Evolutionary conservation across 139 green algal genomes (phyloP).

Genomic region (Chlorella sp.): DNA sequence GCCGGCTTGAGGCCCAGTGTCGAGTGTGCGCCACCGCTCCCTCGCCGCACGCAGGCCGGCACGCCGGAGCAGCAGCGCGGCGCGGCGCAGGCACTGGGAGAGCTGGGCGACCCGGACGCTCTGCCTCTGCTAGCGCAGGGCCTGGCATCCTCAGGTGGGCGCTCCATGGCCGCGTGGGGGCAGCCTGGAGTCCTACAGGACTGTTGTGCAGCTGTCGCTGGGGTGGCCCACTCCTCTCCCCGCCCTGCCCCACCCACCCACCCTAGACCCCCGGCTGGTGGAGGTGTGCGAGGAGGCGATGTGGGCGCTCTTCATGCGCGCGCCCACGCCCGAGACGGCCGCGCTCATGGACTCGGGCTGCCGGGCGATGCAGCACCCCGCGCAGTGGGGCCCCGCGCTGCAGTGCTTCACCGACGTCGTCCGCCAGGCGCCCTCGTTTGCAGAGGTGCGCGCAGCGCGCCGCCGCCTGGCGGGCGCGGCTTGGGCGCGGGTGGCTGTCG

Average conservation of each 20-base stretch:
- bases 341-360: constrained; percentile 50
- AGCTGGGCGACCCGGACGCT: no score
- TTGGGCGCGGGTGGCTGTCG: background rate
- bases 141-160: no score
- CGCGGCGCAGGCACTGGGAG: no score
- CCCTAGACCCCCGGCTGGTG: constrained; percentile 19
- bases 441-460: constrained; percentile 34
- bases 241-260: background rate
- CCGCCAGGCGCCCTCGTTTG: constrained; percentile 30
- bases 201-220: background rate
- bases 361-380: constrained; percentile 30
- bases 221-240: background rate
- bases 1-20: no score
- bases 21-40: no score
- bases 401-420: constrained; percentile 45
- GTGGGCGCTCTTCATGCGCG: constrained; percentile 57
- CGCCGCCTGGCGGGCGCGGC: no score
- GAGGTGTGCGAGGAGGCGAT: constrained; percentile 46
- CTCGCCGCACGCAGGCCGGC: no score
- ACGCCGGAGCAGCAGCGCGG: no score
- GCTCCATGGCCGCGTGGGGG: no score
- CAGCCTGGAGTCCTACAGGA: no score
- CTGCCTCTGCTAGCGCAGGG: no score
- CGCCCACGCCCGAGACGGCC: constrained; percentile 15
- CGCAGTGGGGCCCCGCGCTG: constrained; percentile 34